phyloP scores from a whole-genome alignment of 2,329 filamentous ascomycete species.

The Penicillium sp. region DNA sequence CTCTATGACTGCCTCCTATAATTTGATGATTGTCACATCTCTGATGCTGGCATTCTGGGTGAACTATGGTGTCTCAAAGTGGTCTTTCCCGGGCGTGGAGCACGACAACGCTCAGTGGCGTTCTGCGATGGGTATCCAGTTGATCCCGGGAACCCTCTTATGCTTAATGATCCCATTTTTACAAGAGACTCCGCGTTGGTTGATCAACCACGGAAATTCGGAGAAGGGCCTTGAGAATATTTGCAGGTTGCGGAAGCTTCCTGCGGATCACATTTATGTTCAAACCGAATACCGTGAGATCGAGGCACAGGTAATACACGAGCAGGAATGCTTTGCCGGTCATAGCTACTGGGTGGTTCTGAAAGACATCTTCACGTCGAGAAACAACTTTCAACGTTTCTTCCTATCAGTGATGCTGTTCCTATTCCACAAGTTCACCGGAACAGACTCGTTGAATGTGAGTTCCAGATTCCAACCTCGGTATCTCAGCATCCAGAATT shows the following conservation, averaged over 20 bases:
- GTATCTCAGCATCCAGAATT: background rate
- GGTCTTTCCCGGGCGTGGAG: slow-evolving; percentile 28
- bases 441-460: slow-evolving; percentile 48
- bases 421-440: slow-evolving; percentile 52
- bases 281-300: slow-evolving; percentile 48
- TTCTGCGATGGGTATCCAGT: slow-evolving; percentile 45
- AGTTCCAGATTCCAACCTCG: background rate
- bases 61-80: slow-evolving; percentile 35
- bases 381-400: slow-evolving; percentile 43
- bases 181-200: slow-evolving; percentile 42
- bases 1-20: slow-evolving; percentile 50
- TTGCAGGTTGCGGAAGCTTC: slow-evolving; percentile 47
- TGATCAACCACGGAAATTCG: slow-evolving; percentile 46
- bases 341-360: slow-evolving; percentile 45
- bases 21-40: slow-evolving; percentile 48
- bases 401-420: slow-evolving; percentile 46
- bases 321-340: slow-evolving; percentile 35
- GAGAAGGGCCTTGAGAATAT: slow-evolving; percentile 47
- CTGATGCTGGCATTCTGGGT: slow-evolving; percentile 43
- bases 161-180: slow-evolving; percentile 45
- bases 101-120: slow-evolving; percentile 45
- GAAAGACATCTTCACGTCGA: slow-evolving; percentile 40
- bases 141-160: slow-evolving; percentile 48
- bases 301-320: slow-evolving; percentile 43
- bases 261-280: slow-evolving; percentile 48